Percentiles rank a stretch among this genome's conserved stretches.
phyloP scores from a whole-genome alignment of 192 early-diverging fungal genomes.

The Jimgerdemannia lactiflua region DNA sequence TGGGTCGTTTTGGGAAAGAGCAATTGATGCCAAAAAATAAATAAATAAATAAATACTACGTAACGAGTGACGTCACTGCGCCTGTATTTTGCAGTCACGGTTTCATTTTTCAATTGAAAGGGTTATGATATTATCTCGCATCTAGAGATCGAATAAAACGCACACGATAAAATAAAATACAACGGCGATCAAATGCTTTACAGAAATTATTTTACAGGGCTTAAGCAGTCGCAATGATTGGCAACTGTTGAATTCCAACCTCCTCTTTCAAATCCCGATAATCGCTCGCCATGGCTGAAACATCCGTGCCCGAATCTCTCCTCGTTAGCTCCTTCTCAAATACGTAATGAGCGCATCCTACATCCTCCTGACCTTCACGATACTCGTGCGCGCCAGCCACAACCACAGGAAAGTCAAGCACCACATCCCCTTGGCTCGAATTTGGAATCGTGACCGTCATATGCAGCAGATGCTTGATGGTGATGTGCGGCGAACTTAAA shows the following conservation, averaged over 20 bases:
- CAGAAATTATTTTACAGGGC: too few species aligned
- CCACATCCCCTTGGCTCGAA: background rate
- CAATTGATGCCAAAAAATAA: background rate
- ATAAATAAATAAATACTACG: background rate
- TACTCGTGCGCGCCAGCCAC: background rate
- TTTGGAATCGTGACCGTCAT: conserved; percentile 7
- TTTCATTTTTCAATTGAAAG: too few species aligned
- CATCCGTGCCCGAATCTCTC: background rate
- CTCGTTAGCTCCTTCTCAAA: background rate
- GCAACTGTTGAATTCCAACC: background rate
- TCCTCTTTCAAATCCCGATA: background rate
- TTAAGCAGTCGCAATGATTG: too few species aligned
- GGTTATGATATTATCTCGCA: too few species aligned
- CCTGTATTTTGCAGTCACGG: background rate
- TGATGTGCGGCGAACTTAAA: background rate
- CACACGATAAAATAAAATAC: too few species aligned
- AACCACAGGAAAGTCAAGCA: conserved; percentile 11
- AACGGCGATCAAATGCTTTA: too few species aligned
- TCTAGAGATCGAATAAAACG: too few species aligned
- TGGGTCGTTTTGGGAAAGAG: background rate
- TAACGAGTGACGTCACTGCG: background rate
- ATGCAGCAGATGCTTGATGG: conserved; percentile 13
- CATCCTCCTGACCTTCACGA: background rate
- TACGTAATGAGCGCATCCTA: background rate
- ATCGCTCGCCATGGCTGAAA: background rate